A percentile compares a stretch with the other conserved stretches of the same genome.
Evolutionary conservation across 345 rosid genomes (phyloP).

Genomic region (Passiflora organensis): DNA sequence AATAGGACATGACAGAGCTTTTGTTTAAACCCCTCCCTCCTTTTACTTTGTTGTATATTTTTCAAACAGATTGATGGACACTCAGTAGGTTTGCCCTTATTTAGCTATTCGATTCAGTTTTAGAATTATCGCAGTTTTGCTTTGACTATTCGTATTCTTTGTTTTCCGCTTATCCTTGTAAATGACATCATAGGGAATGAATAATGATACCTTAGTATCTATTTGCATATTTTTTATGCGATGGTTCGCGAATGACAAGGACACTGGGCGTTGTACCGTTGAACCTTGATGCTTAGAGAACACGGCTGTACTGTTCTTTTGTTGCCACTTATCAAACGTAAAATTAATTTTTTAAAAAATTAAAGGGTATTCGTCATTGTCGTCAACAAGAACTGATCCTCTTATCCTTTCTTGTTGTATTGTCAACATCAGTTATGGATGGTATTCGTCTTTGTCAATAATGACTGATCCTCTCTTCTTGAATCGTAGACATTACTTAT

Average conservation of each 20-base stretch:
- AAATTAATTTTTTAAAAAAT: too few relatives aligned
- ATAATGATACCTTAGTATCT: background rate
- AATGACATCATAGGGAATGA: constrained; percentile 18
- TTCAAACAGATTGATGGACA: constrained; percentile 14
- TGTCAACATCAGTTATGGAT: too few relatives aligned
- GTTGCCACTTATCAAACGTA: background rate
- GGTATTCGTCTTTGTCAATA: too few relatives aligned
- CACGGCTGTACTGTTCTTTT: background rate
- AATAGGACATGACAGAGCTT: background rate
- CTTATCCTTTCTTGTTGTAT: too few relatives aligned
- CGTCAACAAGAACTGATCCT: too few relatives aligned
- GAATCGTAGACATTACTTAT: too few relatives aligned
- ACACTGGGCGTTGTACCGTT: background rate
- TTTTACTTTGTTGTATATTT: constrained; percentile 18
- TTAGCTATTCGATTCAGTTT: background rate
- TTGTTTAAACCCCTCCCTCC: background rate
- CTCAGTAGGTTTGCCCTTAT: background rate
- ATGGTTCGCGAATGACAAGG: background rate
- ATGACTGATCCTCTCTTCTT: too few relatives aligned
- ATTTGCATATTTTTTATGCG: background rate
- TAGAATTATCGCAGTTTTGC: constrained; percentile 21
- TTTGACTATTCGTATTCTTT: constrained; percentile 6
- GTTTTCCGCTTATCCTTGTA: constrained; percentile 19
- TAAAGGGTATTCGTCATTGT: too few relatives aligned
- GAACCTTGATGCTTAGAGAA: background rate